phyloP scores from a whole-genome alignment of 139 green algal genomes.

The Pseudopediastrum boryanum region DNA sequence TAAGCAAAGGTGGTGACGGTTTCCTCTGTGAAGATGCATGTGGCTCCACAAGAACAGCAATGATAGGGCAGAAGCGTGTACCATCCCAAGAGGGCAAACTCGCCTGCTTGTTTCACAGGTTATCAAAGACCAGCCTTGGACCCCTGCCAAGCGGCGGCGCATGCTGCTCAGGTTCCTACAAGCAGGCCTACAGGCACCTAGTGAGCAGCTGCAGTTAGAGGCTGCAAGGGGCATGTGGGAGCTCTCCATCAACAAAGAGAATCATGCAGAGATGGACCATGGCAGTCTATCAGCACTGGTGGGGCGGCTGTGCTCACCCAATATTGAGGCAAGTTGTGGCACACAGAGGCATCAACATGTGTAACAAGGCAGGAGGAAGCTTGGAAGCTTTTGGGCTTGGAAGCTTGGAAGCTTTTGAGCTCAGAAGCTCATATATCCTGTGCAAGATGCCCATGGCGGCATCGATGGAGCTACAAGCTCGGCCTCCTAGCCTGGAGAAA shows the following conservation, averaged over 20 bases:
- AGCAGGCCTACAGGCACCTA: slow-evolving; percentile 55
- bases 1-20: too few relatives aligned
- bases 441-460: too few relatives aligned
- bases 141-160: slow-evolving; percentile 50
- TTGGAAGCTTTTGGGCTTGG: too few relatives aligned
- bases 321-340: slow-evolving; percentile 41
- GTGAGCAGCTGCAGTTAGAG: slow-evolving; percentile 52
- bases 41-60: too few relatives aligned
- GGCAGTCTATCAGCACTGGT: slow-evolving; percentile 51
- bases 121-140: slow-evolving; percentile 66
- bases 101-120: slow-evolving; percentile 41
- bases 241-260: slow-evolving; percentile 68
- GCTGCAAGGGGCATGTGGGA: slow-evolving; percentile 74
- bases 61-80: too few relatives aligned
- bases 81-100: too few relatives aligned
- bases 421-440: too few relatives aligned
- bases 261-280: slow-evolving; percentile 61
- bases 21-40: too few relatives aligned
- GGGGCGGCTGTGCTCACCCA: slow-evolving; percentile 34
- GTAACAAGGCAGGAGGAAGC: not conserved
- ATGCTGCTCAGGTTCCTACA: slow-evolving; percentile 45
- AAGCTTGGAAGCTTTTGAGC: too few relatives aligned
- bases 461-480: too few relatives aligned
- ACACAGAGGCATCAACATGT: not conserved
- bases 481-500: too few relatives aligned